phyloP scores from a whole-genome alignment of 2,329 filamentous ascomycete genomes.

The Fusarium torulosum region DNA sequence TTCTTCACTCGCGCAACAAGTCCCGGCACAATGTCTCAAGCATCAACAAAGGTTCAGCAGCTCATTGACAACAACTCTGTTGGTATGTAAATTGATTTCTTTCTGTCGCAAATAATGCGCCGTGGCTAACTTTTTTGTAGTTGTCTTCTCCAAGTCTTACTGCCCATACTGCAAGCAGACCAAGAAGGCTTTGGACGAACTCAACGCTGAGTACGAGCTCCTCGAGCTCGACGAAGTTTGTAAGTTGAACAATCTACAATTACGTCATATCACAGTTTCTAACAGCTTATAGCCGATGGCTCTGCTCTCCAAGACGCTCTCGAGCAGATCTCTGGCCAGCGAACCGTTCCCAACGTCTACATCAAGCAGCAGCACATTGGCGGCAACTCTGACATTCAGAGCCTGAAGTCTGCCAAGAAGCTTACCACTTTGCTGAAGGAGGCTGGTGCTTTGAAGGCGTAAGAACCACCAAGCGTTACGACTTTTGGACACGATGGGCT shows the following conservation, averaged over 20 bases:
- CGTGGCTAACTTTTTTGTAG: constrained; percentile 55
- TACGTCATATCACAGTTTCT: constrained; percentile 13
- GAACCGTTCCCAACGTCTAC: constrained; percentile 95
- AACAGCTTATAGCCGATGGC: constrained; percentile 76
- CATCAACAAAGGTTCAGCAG: constrained; percentile 83
- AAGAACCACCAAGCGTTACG: constrained; percentile 46
- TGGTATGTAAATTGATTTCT: constrained; percentile 64
- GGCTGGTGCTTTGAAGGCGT: constrained; percentile 59
- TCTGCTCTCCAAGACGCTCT: constrained; percentile 86
- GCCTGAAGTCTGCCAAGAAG: constrained; percentile 63
- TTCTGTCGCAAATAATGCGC: background rate
- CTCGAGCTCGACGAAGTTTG: constrained; percentile 89
- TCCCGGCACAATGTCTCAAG: constrained; percentile 81
- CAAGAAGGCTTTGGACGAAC: constrained; percentile 78
- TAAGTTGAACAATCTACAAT: constrained; percentile 60
- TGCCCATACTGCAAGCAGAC: constrained; percentile 91
- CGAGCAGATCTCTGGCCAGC: constrained; percentile 81
- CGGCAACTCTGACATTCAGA: constrained; percentile 88
- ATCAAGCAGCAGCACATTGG: constrained; percentile 93
- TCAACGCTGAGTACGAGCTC: constrained; percentile 78
- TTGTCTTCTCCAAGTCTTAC: constrained; percentile 97
- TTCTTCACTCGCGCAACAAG: constrained; percentile 74
- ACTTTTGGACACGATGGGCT: constrained; percentile 13
- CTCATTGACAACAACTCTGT: constrained; percentile 93
- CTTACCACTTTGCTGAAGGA: constrained; percentile 58